Evolutionary conservation across 1,284 basidiomycete species (phyloP).

Genomic region (Ceratobasidium theobromae): DNA sequence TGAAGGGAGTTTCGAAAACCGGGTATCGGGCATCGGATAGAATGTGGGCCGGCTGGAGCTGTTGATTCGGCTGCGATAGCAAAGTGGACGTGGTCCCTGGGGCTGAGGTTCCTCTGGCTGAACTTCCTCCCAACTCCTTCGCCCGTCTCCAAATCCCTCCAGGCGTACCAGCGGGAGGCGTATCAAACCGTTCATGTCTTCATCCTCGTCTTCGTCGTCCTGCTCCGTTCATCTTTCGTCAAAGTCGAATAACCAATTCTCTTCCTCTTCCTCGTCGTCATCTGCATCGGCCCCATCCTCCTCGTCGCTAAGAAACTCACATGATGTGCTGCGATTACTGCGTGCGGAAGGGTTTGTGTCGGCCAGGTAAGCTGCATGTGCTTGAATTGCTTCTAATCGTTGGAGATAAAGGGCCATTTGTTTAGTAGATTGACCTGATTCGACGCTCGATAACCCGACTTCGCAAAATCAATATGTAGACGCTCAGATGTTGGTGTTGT

Average conservation of each 20-base stretch:
- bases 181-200: background rate
- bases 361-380: slow-evolving; percentile 17
- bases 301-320: background rate
- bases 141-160: too few relatives aligned
- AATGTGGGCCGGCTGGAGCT: background rate
- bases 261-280: background rate
- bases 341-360: too few relatives aligned
- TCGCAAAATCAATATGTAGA: slow-evolving; percentile 35
- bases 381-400: slow-evolving; percentile 26
- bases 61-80: too few relatives aligned
- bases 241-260: background rate
- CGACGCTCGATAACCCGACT: slow-evolving; percentile 24
- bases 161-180: too few relatives aligned
- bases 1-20: background rate
- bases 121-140: too few relatives aligned
- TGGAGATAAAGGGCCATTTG: slow-evolving; percentile 35
- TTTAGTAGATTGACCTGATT: slow-evolving; percentile 26
- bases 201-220: background rate
- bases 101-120: too few relatives aligned
- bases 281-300: background rate
- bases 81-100: too few relatives aligned
- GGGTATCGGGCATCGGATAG: background rate
- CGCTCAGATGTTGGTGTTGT: slow-evolving; percentile 34
- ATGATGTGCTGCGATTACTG: too few relatives aligned
- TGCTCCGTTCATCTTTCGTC: background rate